Base-by-base conservation (phyloP, 1,284 basidiomycete species). In the Salmacisia buchloeana region DNA sequence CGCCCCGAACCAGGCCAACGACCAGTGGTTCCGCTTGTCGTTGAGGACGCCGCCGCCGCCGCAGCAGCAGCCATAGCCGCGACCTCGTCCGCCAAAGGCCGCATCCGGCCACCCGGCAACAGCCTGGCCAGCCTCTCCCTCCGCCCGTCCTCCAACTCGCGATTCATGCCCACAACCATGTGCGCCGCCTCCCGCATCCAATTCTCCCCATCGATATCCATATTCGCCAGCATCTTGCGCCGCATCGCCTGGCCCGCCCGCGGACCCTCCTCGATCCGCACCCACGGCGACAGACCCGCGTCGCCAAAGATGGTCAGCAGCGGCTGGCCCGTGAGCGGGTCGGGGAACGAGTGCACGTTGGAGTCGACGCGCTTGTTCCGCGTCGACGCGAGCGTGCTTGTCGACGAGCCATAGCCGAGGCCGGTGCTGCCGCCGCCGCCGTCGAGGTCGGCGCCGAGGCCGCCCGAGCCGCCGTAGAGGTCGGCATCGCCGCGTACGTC, bases 101-200 rank as follows among this genome's bases (percentile, higher is more conserved):
- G 18, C 56, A 38, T 39, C 15, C 34, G 33, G 15, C 33, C 56
- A 3, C 25, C 56, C 10, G n/a, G 33, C 34, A 39, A 27, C 34
- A 58, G 9, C 21, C 56, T 69, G 18, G 68, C 66, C 1, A 73
- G 46, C 21, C 74, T 67, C 52, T 74, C 74, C 25, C 59, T 62
- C 52, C 76, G 70, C 13, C 68, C 69, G 36, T 73, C 72, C 41
- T 63, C 64, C 31, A 79, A 66, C 65, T 79, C 77, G 5, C 66
- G 58, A 57, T 79, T 79, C 72, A 78, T 73, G 10, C 70, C 70
- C 33, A 67, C 69, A 1, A 75, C 76, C 62, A 74, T 78, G 9
- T 70, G 64, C 1, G 76, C 76, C 70, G 77, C 74, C 66, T 73
- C 71, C 15, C 76, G 67, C 70, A 78, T 76, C 77, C 77, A 79